Percentiles rank a stretch among this genome's conserved stretches.
Conservation (phyloP, 2,329 filamentous ascomycete species). For the Aspergillus sp. region DNA sequence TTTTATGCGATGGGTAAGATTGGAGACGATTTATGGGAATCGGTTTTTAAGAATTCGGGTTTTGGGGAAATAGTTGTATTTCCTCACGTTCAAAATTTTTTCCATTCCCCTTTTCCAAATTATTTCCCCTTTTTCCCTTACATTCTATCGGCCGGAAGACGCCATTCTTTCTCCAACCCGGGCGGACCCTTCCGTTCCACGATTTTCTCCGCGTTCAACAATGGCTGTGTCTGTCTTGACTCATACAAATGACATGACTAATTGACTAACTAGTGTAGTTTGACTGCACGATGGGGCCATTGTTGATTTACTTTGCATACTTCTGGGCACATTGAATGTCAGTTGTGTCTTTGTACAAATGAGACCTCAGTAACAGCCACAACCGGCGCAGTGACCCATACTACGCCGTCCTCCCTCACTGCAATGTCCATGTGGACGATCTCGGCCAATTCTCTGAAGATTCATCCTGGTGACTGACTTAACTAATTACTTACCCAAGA, state of each 20-base stretch:
- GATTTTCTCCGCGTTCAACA: neutral
- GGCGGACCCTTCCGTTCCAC: constrained; percentile 19
- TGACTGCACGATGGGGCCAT: no score
- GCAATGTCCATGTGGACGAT: neutral
- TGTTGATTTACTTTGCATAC: no score
- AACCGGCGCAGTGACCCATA: neutral
- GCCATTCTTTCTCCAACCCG: constrained; percentile 10
- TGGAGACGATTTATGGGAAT: neutral
- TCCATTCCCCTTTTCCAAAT: neutral
- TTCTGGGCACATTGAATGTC: neutral
- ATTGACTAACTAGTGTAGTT: no score
- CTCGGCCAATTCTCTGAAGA: neutral
- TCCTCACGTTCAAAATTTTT: neutral
- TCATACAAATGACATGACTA: neutral
- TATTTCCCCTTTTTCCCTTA: neutral
- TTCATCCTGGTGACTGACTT: neutral
- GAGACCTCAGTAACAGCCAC: neutral
- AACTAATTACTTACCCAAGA: no score
- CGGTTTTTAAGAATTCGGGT: neutral
- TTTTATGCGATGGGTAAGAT: neutral
- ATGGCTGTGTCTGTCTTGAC: neutral
- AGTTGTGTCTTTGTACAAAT: neutral
- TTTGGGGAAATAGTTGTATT: neutral
- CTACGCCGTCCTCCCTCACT: neutral
- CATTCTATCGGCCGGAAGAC: constrained; percentile 13